Evolutionary conservation across 768 basidiomycete genomes (phyloP).

Genomic region (Tephrocybe sp.): DNA sequence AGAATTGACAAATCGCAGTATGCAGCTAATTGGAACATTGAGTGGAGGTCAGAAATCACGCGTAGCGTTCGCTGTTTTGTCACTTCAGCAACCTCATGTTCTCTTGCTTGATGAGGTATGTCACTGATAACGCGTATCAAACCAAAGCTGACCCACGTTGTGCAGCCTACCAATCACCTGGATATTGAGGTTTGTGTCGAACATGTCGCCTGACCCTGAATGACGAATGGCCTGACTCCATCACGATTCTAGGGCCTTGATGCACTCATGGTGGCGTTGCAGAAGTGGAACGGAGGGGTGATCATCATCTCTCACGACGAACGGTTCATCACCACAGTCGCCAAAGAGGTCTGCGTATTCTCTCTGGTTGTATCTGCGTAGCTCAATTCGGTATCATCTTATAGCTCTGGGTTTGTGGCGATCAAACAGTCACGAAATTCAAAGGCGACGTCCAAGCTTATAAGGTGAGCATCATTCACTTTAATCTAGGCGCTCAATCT

Average conservation of each 20-base stretch:
- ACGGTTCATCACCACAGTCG: slow-evolving; percentile 88
- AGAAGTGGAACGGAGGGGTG: slow-evolving; percentile 86
- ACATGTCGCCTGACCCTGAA: background rate
- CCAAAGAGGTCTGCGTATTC: slow-evolving; percentile 62
- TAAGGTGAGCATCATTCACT: slow-evolving; percentile 55
- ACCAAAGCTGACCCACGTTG: slow-evolving; percentile 5
- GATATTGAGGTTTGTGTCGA: slow-evolving; percentile 74
- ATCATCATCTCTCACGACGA: slow-evolving; percentile 96
- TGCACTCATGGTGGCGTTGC: slow-evolving; percentile 83
- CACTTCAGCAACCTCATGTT: slow-evolving; percentile 87
- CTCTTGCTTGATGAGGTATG: slow-evolving; percentile 89
- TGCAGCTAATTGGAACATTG: slow-evolving; percentile 89
- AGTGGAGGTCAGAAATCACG: slow-evolving; percentile 96
- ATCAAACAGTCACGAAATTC: slow-evolving; percentile 80
- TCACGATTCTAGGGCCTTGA: slow-evolving; percentile 75
- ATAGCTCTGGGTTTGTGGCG: slow-evolving; percentile 92
- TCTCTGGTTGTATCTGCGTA: background rate
- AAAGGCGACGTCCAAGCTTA: slow-evolving; percentile 88
- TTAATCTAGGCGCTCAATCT: slow-evolving; percentile 7
- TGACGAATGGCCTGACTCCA: background rate
- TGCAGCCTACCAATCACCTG: slow-evolving; percentile 88
- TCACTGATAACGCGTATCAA: background rate
- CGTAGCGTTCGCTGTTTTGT: slow-evolving; percentile 88
- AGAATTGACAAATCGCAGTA: slow-evolving; percentile 31
- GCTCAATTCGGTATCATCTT: slow-evolving; percentile 9